Evolutionary conservation across 805 yeast species (phyloP), one percentile per base, ranked within the genome.

Genomic region (Torulaspora indica): DNA sequence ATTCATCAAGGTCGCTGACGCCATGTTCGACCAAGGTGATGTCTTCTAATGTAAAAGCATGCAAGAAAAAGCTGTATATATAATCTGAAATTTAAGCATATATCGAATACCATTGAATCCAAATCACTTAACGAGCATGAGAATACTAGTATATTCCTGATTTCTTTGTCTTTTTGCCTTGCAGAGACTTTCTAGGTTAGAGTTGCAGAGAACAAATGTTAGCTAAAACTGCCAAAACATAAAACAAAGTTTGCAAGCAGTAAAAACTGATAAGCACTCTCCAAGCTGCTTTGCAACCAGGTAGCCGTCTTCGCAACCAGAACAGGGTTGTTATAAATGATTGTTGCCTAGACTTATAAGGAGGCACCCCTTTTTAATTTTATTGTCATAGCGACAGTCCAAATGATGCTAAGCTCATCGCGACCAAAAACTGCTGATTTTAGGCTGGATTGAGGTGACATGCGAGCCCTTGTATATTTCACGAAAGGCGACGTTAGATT

Each of bases 11-110:
- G 98, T 91, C 63, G 97, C 96, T 58, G 93, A 86, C 60, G 98
- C 97, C 61, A 91, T 91, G 98, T 83, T 85, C 67, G 95, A 78
- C 77, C 96, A 87, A 71, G 98, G 98, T 75, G 97, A 91, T 59
- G 74, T 72, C 50, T 72, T 51, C 27, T 59, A 59, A 52, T 30
- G 30, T 20, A n/a, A 29, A 29, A 24, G 35, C 35, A 31, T 30
- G 30, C 36, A 38, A n/a, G 3, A 9, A 23, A 32, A 23, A 18
- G 42, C 32, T 28, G 23, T 38, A 28, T 38, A 38, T 32, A 30
- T 30, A 38, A 38, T 20, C 5, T 13, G 23, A 38, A 38, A 31
- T 38, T 38, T 33, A 24, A 29, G 42, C 42, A 38, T 38, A 8
- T 22, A 18, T 36, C 28, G 12, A 31, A 31, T 17, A 8, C 34